These are phyloP conservation scores for Teratosphaeria nubilosa DNA, from an alignment of 2,329 filamentous ascomycete species.

Conservation along the genomic window DNA sequence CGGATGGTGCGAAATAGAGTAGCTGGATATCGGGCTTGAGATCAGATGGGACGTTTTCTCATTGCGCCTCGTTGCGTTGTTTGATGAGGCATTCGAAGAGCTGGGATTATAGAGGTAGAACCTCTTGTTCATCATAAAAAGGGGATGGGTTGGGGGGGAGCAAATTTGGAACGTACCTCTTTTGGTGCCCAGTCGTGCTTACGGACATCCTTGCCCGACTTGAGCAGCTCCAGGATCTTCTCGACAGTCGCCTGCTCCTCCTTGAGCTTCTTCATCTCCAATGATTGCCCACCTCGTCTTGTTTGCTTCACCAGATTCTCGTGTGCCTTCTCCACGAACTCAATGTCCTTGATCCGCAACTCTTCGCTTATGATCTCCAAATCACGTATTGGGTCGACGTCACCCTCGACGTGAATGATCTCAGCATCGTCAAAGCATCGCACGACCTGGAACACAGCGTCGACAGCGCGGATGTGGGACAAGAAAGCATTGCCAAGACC, in stretches of 20 bases:
- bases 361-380: conserved; percentile 95
- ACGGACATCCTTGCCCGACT: conserved; percentile 85
- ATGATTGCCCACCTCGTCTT: conserved; percentile 79
- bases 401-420: conserved; percentile 98
- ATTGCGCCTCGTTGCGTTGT: conserved; percentile 66
- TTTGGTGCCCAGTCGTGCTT: conserved; percentile 84
- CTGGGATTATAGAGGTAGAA: conserved; percentile 96
- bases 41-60: conserved; percentile 63
- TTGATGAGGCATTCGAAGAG: conserved; percentile 86
- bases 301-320: conserved; percentile 93
- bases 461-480: conserved; percentile 82
- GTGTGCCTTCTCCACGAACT: conserved; percentile 92
- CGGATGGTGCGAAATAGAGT: neutral
- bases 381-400: conserved; percentile 90
- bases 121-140: conserved; percentile 97
- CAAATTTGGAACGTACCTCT: conserved; percentile 60
- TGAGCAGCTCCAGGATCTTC: conserved; percentile 73
- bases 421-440: conserved; percentile 79
- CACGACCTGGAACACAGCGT: conserved; percentile 33
- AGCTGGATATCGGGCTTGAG: neutral
- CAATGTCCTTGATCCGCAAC: conserved; percentile 93
- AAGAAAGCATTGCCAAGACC: conserved; percentile 97
- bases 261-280: conserved; percentile 96
- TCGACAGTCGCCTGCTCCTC: conserved; percentile 90
- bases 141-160: conserved; percentile 20